These are phyloP conservation scores for Ailanthus altissimus DNA, from an alignment of 345 rosid genomes.

Conservation along the genomic window DNA sequence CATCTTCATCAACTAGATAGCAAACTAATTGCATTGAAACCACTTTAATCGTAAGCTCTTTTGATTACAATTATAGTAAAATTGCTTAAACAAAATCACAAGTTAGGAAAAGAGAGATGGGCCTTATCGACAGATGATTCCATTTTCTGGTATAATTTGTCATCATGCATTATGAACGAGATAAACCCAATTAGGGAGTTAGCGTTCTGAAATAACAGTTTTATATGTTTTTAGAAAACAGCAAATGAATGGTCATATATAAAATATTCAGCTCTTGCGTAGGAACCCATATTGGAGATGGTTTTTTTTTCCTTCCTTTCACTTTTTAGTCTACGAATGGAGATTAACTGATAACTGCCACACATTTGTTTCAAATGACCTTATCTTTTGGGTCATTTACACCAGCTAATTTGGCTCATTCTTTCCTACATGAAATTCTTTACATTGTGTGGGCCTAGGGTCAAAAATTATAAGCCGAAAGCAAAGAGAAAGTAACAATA, in stretches of 20 bases:
- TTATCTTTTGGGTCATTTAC: conserved; percentile 16
- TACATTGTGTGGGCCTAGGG: neutral
- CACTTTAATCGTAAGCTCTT: conserved; percentile 1
- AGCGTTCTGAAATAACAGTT: neutral
- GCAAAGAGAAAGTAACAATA: neutral
- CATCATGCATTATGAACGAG: conserved; percentile 14
- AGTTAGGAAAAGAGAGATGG: conserved; percentile 12
- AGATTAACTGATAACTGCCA: neutral
- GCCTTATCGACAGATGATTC: neutral
- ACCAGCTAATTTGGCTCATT: conserved; percentile 5
- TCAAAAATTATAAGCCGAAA: neutral
- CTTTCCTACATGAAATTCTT: neutral
- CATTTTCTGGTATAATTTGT: neutral
- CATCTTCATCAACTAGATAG: neutral
- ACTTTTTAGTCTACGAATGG: neutral
- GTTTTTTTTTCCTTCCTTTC: neutral
- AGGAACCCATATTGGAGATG: neutral
- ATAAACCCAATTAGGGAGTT: neutral
- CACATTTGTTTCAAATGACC: neutral
- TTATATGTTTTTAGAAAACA: neutral
- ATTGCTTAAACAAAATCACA: neutral
- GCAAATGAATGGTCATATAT: neutral
- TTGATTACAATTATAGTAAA: neutral
- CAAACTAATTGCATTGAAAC: neutral
- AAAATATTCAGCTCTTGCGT: conserved; percentile 11